phyloP scores from a whole-genome alignment of 129 eudicot genomes.

The Flaveria robusta region DNA sequence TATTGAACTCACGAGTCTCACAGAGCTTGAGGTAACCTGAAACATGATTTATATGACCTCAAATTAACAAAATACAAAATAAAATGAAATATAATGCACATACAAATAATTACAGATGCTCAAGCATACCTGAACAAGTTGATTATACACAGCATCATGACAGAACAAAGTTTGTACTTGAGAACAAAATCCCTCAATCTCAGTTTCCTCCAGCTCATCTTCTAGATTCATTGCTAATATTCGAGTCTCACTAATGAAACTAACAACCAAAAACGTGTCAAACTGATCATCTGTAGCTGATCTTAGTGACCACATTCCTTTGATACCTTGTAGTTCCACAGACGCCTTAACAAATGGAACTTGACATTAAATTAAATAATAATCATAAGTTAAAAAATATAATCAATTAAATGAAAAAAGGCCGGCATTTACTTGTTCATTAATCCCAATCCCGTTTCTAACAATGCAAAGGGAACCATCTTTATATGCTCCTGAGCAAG shows the following conservation, averaged over 20 bases:
- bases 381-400: not conserved
- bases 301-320: slow-evolving; percentile 98
- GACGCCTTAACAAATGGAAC: slow-evolving; percentile 57
- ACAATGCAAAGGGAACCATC: slow-evolving; percentile 95
- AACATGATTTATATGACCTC: slow-evolving; percentile 17
- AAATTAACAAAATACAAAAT: slow-evolving; percentile 3
- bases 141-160: slow-evolving; percentile 80
- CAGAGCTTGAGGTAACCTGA: slow-evolving; percentile 89
- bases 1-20: slow-evolving; percentile 78
- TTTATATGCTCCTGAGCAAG: slow-evolving; percentile 98
- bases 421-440: slow-evolving; percentile 64
- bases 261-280: slow-evolving; percentile 93
- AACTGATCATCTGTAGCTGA: slow-evolving; percentile 82
- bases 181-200: slow-evolving; percentile 83
- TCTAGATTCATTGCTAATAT: slow-evolving; percentile 90
- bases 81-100: not conserved
- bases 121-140: slow-evolving; percentile 75
- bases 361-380: not conserved
- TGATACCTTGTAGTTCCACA: slow-evolving; percentile 96
- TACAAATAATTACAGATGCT: not conserved
- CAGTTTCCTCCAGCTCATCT: slow-evolving; percentile 90
- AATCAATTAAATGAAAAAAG: not conserved
- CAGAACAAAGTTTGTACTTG: slow-evolving; percentile 88
- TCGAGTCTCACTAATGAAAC: slow-evolving; percentile 90
- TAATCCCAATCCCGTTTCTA: slow-evolving; percentile 94